Evolutionary conservation across 768 basidiomycete species (phyloP), one percentile per base, ranked within the genome.

Genomic region (Termitomyces sp.): DNA sequence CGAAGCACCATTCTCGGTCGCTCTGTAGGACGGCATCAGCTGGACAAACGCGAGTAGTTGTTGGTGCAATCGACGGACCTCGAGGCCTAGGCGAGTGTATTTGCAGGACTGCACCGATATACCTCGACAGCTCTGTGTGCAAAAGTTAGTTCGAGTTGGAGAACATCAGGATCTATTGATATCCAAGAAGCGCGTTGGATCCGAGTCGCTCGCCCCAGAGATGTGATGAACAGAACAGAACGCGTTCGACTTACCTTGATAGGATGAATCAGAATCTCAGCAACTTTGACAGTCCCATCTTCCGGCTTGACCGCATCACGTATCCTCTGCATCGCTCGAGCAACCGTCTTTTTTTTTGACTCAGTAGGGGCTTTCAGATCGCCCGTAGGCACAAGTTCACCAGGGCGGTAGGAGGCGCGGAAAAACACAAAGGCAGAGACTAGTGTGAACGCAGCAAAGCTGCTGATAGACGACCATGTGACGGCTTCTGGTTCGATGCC

Each of bases 1-100:
- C 76, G 64, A 91, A 78, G 60, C 82, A 85, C 82, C 88, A 90
- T 68, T 72, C 76, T 60, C 90, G 78, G 64, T 92, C 90, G 66
- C 86, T 76, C 88, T 91, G 36, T 29, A 2, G 0, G 8, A 36
- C 51, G 49, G 63, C 49, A 55, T 41, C 31, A 37, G 41, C 53
- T 20, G 36, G 41, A 14, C 6, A 7, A 32, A n/a, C n/a, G n/a
- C n/a, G n/a, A n/a, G n/a, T n/a, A n/a, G n/a, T n/a, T n/a, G n/a
- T n/a, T n/a, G n/a, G n/a, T n/a, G n/a, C n/a, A n/a, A n/a, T n/a
- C n/a, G n/a, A n/a, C 74, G 46, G 56, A 87, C 89, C 77, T 89
- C 83, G 3, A 92, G 68, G 27, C 89, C 88, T 61, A 83, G 75
- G 14, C 77, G 74, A 7, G 82, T 85, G 63, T 84, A 90, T 29